Percentiles rank a stretch among this genome's conserved stretches.
phyloP scores from a whole-genome alignment of 208 protist species.

The Trypanosoma caninum region DNA sequence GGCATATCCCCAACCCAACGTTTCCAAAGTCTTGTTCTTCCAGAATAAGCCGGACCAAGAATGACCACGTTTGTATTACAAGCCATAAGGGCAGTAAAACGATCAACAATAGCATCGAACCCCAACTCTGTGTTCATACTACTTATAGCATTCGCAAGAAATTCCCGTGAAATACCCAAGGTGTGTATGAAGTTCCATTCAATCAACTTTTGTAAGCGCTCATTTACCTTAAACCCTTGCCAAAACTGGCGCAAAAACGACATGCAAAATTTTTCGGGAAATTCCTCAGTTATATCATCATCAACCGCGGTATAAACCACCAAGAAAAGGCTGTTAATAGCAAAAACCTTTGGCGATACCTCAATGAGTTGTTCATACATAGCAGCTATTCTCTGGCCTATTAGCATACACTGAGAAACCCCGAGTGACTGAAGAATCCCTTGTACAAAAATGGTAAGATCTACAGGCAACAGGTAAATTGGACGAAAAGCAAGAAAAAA shows the following conservation, averaged over 20 bases:
- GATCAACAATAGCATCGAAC: conserved; percentile 26
- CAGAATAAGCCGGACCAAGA: conserved; percentile 61
- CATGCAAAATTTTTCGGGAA: conserved; percentile 30
- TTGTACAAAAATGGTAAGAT: conserved; percentile 36
- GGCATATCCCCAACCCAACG: conserved; percentile 39
- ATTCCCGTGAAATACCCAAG: conserved; percentile 21
- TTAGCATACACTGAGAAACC: conserved; percentile 21
- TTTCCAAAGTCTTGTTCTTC: conserved; percentile 69
- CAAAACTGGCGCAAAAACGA: conserved; percentile 47
- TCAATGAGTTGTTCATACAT: conserved; percentile 60
- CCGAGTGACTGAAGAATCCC: conserved; percentile 47
- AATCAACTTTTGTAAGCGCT: conserved; percentile 33
- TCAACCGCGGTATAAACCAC: conserved; percentile 33
- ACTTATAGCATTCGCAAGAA: conserved; percentile 16
- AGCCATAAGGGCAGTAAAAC: conserved; percentile 51
- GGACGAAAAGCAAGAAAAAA: conserved; percentile 44
- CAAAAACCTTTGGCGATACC: conserved; percentile 46
- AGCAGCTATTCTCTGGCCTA: conserved; percentile 41
- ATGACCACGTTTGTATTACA: conserved; percentile 52
- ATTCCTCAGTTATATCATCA: neutral
- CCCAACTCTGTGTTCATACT: neutral
- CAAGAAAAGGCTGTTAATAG: conserved; percentile 29
- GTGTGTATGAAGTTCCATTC: conserved; percentile 44
- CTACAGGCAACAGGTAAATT: conserved; percentile 33
- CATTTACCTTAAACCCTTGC: conserved; percentile 30